phyloP scores from a whole-genome alignment of 2,329 filamentous ascomycete genomes.

The Aspergillus pseudonomiae region DNA sequence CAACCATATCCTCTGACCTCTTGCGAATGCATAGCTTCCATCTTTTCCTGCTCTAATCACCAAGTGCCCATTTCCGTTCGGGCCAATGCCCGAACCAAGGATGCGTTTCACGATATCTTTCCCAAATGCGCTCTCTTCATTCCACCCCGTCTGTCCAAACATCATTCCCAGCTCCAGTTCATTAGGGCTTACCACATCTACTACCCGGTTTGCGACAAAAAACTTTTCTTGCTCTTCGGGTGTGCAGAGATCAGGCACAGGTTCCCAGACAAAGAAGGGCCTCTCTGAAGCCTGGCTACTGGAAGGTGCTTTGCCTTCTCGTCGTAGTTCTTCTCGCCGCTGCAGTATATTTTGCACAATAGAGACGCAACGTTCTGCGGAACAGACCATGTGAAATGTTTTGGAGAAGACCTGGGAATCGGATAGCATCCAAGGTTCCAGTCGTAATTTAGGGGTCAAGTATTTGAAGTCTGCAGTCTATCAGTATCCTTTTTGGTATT shows the following conservation, averaged over 20 bases:
- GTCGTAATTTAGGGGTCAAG: slow-evolving; percentile 78
- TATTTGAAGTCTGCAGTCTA: slow-evolving; percentile 74
- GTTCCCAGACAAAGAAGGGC: slow-evolving; percentile 90
- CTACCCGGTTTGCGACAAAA: slow-evolving; percentile 53
- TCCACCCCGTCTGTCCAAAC: slow-evolving; percentile 63
- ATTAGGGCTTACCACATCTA: slow-evolving; percentile 75
- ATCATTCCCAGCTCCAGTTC: slow-evolving; percentile 85
- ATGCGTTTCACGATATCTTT: slow-evolving; percentile 39
- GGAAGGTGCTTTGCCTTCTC: slow-evolving; percentile 31
- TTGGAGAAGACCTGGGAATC: slow-evolving; percentile 68
- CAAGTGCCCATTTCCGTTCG: slow-evolving; percentile 40
- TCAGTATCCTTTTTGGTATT: slow-evolving; percentile 1
- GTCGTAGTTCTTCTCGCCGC: slow-evolving; percentile 45
- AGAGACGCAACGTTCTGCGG: slow-evolving; percentile 72
- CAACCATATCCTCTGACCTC: slow-evolving; percentile 62
- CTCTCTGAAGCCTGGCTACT: slow-evolving; percentile 46
- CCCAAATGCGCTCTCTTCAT: slow-evolving; percentile 28
- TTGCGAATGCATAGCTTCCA: slow-evolving; percentile 54
- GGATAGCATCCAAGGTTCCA: slow-evolving; percentile 73
- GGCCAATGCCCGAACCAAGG: slow-evolving; percentile 41
- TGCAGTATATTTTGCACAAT: slow-evolving; percentile 72
- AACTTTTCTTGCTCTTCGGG: slow-evolving; percentile 63
- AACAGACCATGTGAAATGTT: slow-evolving; percentile 87
- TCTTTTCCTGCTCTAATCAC: slow-evolving; percentile 66
- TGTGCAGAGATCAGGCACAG: slow-evolving; percentile 84